These are phyloP conservation scores for Penicillium alfredii DNA, from an alignment of 495 filamentous ascomycete genomes.

Conservation along the genomic window DNA sequence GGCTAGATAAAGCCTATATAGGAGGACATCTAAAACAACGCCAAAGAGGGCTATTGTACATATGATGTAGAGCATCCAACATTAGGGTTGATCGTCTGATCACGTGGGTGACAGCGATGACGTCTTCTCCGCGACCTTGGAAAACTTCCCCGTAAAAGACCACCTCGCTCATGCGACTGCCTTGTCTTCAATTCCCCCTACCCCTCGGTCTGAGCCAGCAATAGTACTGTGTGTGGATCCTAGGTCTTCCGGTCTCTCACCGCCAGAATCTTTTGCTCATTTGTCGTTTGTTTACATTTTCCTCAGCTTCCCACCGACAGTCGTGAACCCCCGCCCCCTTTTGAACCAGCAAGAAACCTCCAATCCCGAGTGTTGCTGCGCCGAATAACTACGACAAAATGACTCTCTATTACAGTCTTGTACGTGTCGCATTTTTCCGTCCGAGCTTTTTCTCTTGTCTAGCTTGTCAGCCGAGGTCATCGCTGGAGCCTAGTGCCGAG, in stretches of 20 bases:
- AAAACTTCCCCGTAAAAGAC: slow-evolving; percentile 25
- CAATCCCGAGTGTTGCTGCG: slow-evolving; percentile 5
- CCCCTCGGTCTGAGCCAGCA: slow-evolving; percentile 9
- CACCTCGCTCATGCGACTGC: slow-evolving; percentile 19
- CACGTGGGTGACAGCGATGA: slow-evolving; percentile 31
- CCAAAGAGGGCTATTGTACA: too few relatives aligned
- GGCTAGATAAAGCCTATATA: too few relatives aligned
- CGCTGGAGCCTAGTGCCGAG: slow-evolving; percentile 19
- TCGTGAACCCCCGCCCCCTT: slow-evolving; percentile 17
- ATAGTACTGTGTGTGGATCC: background rate
- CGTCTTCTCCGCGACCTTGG: slow-evolving; percentile 26
- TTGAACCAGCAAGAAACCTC: slow-evolving; percentile 13
- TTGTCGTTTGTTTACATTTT: slow-evolving; percentile 16
- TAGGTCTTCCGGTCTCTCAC: background rate
- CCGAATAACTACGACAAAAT: slow-evolving; percentile 49
- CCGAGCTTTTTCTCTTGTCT: background rate
- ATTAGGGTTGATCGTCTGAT: too few relatives aligned
- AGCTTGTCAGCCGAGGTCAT: background rate
- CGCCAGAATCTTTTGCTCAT: background rate
- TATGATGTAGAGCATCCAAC: too few relatives aligned
- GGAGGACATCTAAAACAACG: too few relatives aligned
- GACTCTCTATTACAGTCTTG: slow-evolving; percentile 98
- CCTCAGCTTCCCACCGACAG: slow-evolving; percentile 11
- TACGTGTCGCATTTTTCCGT: slow-evolving; percentile 45
- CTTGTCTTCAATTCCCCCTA: slow-evolving; percentile 8